These are phyloP conservation scores for Clonostachys sp. DNA, from an alignment of 2,329 filamentous ascomycete species.

Conservation along the genomic window DNA sequence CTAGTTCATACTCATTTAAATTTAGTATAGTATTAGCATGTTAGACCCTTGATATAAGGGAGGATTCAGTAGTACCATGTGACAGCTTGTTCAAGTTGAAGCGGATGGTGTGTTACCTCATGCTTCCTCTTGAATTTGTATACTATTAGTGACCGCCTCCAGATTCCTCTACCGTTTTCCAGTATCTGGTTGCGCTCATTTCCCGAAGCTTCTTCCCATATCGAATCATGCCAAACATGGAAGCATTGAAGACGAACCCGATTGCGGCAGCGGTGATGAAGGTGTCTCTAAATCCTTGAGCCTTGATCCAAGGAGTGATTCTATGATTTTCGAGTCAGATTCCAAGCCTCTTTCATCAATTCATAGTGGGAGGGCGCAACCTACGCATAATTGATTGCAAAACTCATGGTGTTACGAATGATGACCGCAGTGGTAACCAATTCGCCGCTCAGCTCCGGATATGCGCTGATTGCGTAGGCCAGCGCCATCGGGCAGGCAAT, in stretches of 20 bases:
- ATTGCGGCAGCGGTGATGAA: not conserved
- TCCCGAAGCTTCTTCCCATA: not conserved
- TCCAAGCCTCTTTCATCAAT: too few species aligned
- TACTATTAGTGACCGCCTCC: not conserved
- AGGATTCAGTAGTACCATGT: too few species aligned
- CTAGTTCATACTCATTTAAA: too few species aligned
- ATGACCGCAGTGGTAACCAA: slow-evolving; percentile 31
- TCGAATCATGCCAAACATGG: not conserved
- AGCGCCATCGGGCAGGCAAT: slow-evolving; percentile 28
- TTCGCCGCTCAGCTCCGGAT: slow-evolving; percentile 31
- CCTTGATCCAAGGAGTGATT: not conserved
- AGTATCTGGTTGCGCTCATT: not conserved
- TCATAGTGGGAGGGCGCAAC: not conserved
- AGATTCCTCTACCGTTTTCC: not conserved
- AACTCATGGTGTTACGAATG: slow-evolving; percentile 29
- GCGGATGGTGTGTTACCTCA: too few species aligned
- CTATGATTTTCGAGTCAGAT: not conserved
- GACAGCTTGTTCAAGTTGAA: too few species aligned
- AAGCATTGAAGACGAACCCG: not conserved
- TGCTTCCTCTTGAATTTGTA: not conserved
- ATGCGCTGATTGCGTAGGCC: slow-evolving; percentile 33
- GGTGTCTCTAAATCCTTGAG: not conserved
- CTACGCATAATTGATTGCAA: slow-evolving; percentile 21
- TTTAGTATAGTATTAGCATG: too few species aligned
- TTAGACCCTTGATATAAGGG: too few species aligned